These are phyloP conservation scores for Xylariaceae sp. DNA, from an alignment of 2,329 filamentous ascomycete genomes.

Conservation along the genomic window DNA sequence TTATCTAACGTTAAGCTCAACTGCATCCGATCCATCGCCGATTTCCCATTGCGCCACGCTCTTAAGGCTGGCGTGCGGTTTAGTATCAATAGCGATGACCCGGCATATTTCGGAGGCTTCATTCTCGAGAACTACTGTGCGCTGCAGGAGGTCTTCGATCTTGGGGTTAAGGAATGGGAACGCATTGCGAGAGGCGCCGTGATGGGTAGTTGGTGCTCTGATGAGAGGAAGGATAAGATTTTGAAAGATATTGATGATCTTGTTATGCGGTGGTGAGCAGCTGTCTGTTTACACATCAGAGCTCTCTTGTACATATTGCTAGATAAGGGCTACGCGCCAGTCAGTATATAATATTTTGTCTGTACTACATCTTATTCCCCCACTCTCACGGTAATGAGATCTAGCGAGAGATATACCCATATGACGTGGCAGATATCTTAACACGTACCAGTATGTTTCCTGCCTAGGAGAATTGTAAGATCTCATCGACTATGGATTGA, in stretches of 20 bases:
- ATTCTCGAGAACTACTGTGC: conserved; percentile 72
- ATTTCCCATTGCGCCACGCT: conserved; percentile 60
- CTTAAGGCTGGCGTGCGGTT: conserved; percentile 62
- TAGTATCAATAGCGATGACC: conserved; percentile 71
- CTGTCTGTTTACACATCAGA: too few species aligned
- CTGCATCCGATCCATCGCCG: conserved; percentile 48
- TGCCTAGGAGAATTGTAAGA: too few species aligned
- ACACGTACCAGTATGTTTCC: too few species aligned
- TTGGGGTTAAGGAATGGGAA: conserved; percentile 64
- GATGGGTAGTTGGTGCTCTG: conserved; percentile 65
- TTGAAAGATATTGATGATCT: conserved; percentile 42
- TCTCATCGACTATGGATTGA: too few species aligned
- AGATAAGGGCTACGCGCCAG: too few species aligned
- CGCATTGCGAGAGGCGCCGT: conserved; percentile 59
- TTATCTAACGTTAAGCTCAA: conserved; percentile 65
- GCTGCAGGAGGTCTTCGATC: conserved; percentile 66
- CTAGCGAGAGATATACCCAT: too few species aligned
- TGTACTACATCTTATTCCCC: too few species aligned
- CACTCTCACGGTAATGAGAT: too few species aligned
- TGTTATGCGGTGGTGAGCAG: conserved; percentile 26
- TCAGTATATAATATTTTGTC: too few species aligned
- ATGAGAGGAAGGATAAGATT: conserved; percentile 58
- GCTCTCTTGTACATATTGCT: too few species aligned
- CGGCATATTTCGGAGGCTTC: conserved; percentile 73
- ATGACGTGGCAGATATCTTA: too few species aligned